These are phyloP conservation scores for Fusarium succisae DNA, from an alignment of 2,329 filamentous ascomycete genomes.

Conservation along the genomic window DNA sequence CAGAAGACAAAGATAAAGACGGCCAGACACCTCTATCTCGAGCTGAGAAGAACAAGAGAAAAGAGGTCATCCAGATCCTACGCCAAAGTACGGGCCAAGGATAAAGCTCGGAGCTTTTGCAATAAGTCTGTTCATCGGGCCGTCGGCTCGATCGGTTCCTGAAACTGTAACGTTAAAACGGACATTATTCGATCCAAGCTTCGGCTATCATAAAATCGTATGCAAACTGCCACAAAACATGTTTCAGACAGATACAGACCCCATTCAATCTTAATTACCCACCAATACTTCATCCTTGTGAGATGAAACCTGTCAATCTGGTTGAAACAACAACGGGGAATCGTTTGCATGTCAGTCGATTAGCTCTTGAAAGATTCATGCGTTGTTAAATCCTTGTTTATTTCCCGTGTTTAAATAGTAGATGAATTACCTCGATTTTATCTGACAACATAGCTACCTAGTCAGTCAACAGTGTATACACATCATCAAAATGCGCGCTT, in stretches of 20 bases:
- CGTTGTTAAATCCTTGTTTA: neutral
- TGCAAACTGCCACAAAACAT: neutral
- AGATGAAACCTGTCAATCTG: neutral
- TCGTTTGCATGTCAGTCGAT: neutral
- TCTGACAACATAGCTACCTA: too few relatives aligned
- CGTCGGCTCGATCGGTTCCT: neutral
- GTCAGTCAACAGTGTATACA: too few relatives aligned
- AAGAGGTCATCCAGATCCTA: neutral
- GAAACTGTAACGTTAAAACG: neutral
- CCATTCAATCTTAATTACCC: neutral
- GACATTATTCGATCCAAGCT: neutral
- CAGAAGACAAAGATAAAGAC: rapidly evolving
- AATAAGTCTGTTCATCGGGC: neutral
- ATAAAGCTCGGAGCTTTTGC: rapidly evolving
- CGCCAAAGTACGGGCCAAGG: neutral
- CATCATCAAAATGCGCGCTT: conserved; percentile 13
- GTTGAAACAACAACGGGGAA: neutral
- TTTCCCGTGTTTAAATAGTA: neutral
- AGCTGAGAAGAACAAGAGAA: rapidly evolving
- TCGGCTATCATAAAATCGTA: neutral
- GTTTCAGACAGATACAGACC: neutral
- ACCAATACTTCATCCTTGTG: neutral
- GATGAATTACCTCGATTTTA: neutral
- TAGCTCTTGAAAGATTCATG: neutral
- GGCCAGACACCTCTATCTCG: neutral